These are phyloP conservation scores for Globisporangium apiculatum DNA, from an alignment of 352 stramenopile species.

Conservation along the genomic window DNA sequence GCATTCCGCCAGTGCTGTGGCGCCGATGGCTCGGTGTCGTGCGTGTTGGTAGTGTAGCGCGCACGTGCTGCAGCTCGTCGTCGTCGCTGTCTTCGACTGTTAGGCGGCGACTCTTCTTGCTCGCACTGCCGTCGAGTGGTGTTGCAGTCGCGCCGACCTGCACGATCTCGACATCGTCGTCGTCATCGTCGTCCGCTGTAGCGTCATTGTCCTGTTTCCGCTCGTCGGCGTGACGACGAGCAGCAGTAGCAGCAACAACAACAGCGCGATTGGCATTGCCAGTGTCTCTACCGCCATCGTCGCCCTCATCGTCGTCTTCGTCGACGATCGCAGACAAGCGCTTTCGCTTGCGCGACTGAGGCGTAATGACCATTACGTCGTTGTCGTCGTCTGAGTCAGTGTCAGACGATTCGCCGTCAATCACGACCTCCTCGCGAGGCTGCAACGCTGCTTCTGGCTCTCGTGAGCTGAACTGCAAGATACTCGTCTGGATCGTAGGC, in stretches of 20 bases:
- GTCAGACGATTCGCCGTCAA: constrained; percentile 50
- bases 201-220: constrained; percentile 4
- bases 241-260: background rate
- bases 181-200: constrained; percentile 25
- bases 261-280: background rate
- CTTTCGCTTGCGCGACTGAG: constrained; percentile 53
- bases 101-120: constrained; percentile 22
- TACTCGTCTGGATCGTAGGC: constrained; percentile 1
- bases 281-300: background rate
- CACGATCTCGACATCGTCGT: constrained; percentile 56
- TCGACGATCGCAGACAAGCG: constrained; percentile 44
- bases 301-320: constrained; percentile 46
- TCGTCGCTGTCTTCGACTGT: constrained; percentile 60
- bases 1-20: constrained; percentile 2
- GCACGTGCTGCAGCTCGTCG: constrained; percentile 13
- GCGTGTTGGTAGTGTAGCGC: constrained; percentile 1
- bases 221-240: background rate
- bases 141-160: constrained; percentile 18
- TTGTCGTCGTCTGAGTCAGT: constrained; percentile 49
- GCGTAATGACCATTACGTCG: constrained; percentile 45
- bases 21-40: constrained; percentile 1
- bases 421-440: constrained; percentile 48
- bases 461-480: background rate
- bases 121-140: constrained; percentile 16
- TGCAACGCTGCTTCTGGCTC: constrained; percentile 5